Conservation (phyloP, 176 grass and related monocot genomes). For the Triticum urartu region DNA sequence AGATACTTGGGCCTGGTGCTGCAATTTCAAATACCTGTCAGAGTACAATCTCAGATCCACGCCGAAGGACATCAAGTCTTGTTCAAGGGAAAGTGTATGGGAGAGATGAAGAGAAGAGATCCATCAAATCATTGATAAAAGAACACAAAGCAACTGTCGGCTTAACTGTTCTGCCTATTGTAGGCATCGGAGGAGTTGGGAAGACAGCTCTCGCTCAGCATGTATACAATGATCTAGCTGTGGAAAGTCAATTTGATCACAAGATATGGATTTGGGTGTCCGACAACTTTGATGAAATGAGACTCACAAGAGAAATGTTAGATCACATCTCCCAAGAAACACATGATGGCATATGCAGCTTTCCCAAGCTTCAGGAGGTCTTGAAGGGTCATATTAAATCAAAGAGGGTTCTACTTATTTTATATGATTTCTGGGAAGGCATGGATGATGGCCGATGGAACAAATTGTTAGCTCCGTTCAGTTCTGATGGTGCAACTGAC, state of each 20-base stretch:
- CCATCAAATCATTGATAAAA: neutral
- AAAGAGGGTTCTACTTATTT: conserved; percentile 9
- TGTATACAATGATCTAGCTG: neutral
- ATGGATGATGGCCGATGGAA: neutral
- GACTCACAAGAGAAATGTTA: conserved; percentile 4
- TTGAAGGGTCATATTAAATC: neutral
- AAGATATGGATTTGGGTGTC: conserved; percentile 19
- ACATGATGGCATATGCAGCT: neutral
- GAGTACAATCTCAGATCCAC: neutral
- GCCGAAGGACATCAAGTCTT: neutral
- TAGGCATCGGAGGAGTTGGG: conserved; percentile 14
- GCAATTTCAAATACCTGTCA: too few species aligned
- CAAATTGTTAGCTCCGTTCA: neutral
- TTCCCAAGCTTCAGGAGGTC: neutral
- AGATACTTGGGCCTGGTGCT: too few species aligned
- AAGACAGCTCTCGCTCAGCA: conserved; percentile 19
- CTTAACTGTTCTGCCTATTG: neutral
- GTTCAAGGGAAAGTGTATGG: neutral
- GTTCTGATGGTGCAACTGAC: neutral
- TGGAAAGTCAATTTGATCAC: neutral
- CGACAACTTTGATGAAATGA: neutral
- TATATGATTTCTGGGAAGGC: conserved; percentile 32
- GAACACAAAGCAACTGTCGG: neutral
- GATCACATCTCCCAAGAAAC: neutral
- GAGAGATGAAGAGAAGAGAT: neutral